Evolutionary conservation across 148 eudicot species (phyloP).

Genomic region (Cornus florida): DNA sequence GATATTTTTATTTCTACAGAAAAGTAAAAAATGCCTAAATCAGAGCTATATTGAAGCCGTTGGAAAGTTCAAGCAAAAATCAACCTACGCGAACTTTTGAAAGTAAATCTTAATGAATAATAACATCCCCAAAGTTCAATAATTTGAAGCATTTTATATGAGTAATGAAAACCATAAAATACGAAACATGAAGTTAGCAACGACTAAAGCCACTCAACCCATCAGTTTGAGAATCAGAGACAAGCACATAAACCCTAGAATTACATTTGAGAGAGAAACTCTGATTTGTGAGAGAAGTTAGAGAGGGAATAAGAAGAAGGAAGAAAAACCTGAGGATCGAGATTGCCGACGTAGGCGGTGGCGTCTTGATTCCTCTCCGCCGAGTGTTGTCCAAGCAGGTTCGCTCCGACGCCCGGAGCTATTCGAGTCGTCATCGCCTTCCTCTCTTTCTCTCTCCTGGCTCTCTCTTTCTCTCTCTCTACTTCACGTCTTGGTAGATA

Average conservation of each 20-base stretch:
- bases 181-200: too few relatives aligned
- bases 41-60: neutral
- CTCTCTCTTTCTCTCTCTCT: too few relatives aligned
- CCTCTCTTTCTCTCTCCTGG: constrained; percentile 1
- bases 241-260: neutral
- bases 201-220: too few relatives aligned
- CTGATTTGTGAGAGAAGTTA: neutral
- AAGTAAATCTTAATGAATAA: neutral
- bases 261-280: neutral
- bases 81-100: too few relatives aligned
- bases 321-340: constrained; percentile 71
- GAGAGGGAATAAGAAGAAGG: too few relatives aligned
- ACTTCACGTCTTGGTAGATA: too few relatives aligned
- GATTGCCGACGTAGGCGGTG: constrained; percentile 92
- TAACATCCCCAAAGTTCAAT: neutral
- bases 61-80: too few relatives aligned
- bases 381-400: constrained; percentile 88
- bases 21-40: neutral
- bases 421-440: constrained; percentile 80
- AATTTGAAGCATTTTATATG: neutral
- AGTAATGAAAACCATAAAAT: constrained; percentile 10
- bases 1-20: neutral
- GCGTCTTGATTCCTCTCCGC: constrained; percentile 99
- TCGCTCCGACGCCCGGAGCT: constrained; percentile 95
- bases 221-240: too few relatives aligned